Conservation (phyloP, 208 protist genomes). For the Herpetomonas tarakana region DNA sequence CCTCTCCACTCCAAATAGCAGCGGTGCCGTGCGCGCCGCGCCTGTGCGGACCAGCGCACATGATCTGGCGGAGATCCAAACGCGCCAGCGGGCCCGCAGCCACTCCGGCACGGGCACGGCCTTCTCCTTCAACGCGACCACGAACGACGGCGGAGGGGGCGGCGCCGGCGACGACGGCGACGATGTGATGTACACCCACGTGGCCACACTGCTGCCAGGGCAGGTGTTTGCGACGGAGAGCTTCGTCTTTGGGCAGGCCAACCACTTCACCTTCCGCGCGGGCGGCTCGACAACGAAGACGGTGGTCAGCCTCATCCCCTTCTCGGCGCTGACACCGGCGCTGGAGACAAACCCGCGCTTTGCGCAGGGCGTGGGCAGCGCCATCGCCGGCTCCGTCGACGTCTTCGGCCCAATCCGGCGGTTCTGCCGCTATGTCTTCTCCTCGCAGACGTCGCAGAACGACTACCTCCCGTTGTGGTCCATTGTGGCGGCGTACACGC, state of each 20-base stretch:
- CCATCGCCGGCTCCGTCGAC: conserved; percentile 56
- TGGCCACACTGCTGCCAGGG: conserved; percentile 45
- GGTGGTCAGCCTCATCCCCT: conserved; percentile 61
- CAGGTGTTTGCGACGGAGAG: conserved; percentile 72
- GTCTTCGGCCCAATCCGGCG: conserved; percentile 71
- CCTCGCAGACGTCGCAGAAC: conserved; percentile 52
- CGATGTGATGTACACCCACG: conserved; percentile 38
- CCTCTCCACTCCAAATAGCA: background rate
- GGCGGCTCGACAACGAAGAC: conserved; percentile 45
- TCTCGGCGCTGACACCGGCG: conserved; percentile 26
- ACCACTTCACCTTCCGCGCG: conserved; percentile 51
- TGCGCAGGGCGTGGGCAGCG: conserved; percentile 57
- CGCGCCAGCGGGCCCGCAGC: background rate
- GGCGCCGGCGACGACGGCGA: conserved; percentile 13
- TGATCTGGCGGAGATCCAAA: background rate
- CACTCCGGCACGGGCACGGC: background rate
- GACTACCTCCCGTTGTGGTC: conserved; percentile 81
- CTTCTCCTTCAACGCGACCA: background rate
- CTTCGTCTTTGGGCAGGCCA: conserved; percentile 55
- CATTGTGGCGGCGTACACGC: conserved; percentile 78
- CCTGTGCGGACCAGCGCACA: background rate
- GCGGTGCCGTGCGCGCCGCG: background rate
- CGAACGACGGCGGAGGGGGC: conserved; percentile 7
- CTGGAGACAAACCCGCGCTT: conserved; percentile 53
- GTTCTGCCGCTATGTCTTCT: conserved; percentile 83